Evolutionary conservation across 331 rosid species (phyloP).

Genomic region (Quercus phellos): DNA sequence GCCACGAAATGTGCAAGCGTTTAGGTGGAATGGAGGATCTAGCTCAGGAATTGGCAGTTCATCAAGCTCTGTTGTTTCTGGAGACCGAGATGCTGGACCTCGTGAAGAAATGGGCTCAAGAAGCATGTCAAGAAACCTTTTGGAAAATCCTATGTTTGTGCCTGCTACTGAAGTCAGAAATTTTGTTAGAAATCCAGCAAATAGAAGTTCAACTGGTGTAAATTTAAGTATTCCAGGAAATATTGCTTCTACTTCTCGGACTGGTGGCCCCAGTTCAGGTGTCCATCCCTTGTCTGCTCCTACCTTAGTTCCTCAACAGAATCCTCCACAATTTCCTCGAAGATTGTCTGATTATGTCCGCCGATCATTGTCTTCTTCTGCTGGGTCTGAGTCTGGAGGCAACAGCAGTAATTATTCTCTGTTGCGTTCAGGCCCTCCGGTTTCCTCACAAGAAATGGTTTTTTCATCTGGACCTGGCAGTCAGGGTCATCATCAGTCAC

Average conservation of each 20-base stretch:
- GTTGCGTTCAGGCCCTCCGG: slow-evolving; percentile 48
- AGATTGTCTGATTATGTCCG: slow-evolving; percentile 74
- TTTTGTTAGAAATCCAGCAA: slow-evolving; percentile 40
- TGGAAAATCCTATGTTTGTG: slow-evolving; percentile 59
- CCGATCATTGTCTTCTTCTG: slow-evolving; percentile 59
- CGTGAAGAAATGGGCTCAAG: slow-evolving; percentile 56
- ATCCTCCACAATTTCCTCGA: slow-evolving; percentile 63
- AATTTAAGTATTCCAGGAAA: slow-evolving; percentile 57
- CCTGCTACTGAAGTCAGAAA: slow-evolving; percentile 68
- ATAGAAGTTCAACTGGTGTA: slow-evolving; percentile 39
- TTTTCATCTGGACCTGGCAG: slow-evolving; percentile 46
- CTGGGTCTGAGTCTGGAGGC: slow-evolving; percentile 64
- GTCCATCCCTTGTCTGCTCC: slow-evolving; percentile 54
- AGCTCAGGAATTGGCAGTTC: slow-evolving; percentile 54
- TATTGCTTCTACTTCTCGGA: slow-evolving; percentile 57
- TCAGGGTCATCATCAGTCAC: slow-evolving; percentile 41
- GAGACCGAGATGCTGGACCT: slow-evolving; percentile 44
- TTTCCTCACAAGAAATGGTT: slow-evolving; percentile 49
- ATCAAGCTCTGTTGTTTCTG: slow-evolving; percentile 35
- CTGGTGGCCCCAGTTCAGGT: slow-evolving; percentile 48
- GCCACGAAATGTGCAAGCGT: slow-evolving; percentile 55
- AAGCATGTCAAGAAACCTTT: slow-evolving; percentile 50
- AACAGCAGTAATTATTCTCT: slow-evolving; percentile 43
- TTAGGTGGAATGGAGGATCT: slow-evolving; percentile 69
- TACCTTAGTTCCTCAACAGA: slow-evolving; percentile 63